A percentile compares a stretch with the other conserved stretches of the same genome.
phyloP scores from a whole-genome alignment of 495 filamentous ascomycete species.

The Penicillium mononematosum region DNA sequence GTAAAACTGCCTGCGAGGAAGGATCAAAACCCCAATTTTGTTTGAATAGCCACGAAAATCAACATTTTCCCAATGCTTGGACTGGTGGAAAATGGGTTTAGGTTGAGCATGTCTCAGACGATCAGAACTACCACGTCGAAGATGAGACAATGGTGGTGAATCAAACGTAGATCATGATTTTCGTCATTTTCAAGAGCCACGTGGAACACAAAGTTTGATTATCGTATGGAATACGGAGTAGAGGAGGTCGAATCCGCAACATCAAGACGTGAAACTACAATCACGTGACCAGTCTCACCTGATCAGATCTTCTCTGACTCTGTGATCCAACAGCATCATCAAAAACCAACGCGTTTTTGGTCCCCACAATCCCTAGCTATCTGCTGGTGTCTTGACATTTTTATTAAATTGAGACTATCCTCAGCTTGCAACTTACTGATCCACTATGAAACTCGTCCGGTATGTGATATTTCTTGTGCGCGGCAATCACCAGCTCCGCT shows the following conservation, averaged over 20 bases:
- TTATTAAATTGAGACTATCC: neutral
- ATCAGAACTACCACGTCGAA: neutral
- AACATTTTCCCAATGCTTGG: neutral
- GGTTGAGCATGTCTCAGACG: neutral
- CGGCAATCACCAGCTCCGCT: slow-evolving; percentile 12
- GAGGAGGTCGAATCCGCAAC: neutral
- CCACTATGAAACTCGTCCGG: slow-evolving; percentile 97
- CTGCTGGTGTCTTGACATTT: slow-evolving; percentile 10
- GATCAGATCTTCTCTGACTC: slow-evolving; percentile 11
- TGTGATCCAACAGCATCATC: slow-evolving; percentile 12
- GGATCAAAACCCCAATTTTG: neutral
- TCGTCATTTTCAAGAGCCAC: neutral
- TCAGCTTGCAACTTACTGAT: slow-evolving; percentile 5
- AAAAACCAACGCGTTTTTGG: slow-evolving; percentile 4
- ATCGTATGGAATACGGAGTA: neutral
- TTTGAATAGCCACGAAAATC: neutral
- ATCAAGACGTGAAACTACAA: neutral
- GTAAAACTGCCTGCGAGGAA: neutral
- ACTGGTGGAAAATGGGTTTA: neutral
- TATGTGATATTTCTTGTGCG: slow-evolving; percentile 47
- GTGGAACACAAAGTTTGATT: neutral
- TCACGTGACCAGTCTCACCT: slow-evolving; percentile 2
- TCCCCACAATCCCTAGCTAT: slow-evolving; percentile 8
- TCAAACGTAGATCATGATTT: neutral
- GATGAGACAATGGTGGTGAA: neutral